phyloP scores from a whole-genome alignment of 2,329 filamentous ascomycete species.

The Scortechinia acanthostroma region DNA sequence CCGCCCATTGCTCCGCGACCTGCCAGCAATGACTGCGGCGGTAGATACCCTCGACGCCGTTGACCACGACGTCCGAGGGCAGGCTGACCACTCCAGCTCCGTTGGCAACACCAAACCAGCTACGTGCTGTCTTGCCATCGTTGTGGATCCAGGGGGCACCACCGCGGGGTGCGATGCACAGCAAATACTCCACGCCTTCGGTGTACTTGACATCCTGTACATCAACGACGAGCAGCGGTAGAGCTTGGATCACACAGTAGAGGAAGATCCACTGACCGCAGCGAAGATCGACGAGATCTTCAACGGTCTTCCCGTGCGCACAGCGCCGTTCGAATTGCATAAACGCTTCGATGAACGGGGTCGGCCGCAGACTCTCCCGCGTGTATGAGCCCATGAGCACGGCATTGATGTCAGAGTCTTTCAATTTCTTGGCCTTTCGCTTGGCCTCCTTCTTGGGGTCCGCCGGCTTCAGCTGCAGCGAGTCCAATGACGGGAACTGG shows the following conservation, averaged over 20 bases:
- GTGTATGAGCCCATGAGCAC: constrained; percentile 52
- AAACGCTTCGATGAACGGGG: constrained; percentile 37
- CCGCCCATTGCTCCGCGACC: constrained; percentile 49
- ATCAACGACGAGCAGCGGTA: constrained; percentile 40
- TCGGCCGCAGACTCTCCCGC: constrained; percentile 15
- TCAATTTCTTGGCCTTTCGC: constrained; percentile 37
- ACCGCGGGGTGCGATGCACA: constrained; percentile 37
- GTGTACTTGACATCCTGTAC: constrained; percentile 35
- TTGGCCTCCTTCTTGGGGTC: constrained; percentile 44
- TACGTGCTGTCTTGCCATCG: constrained; percentile 29
- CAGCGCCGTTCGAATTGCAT: constrained; percentile 34
- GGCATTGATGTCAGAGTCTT: constrained; percentile 47
- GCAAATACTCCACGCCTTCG: constrained; percentile 41
- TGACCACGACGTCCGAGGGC: constrained; percentile 50
- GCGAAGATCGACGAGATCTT: constrained; percentile 34
- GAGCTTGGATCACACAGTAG: constrained; percentile 38
- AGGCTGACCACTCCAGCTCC: constrained; percentile 51
- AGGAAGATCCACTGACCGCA: constrained; percentile 44
- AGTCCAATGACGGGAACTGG: constrained; percentile 41
- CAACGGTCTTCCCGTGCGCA: constrained; percentile 31
- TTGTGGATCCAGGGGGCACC: constrained; percentile 36
- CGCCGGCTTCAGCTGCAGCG: constrained; percentile 47
- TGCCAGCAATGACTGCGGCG: constrained; percentile 65
- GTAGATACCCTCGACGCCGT: constrained; percentile 63
- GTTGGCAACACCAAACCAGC: constrained; percentile 32